Conservation (phyloP, 768 basidiomycete species). For the Bullera alba region DNA sequence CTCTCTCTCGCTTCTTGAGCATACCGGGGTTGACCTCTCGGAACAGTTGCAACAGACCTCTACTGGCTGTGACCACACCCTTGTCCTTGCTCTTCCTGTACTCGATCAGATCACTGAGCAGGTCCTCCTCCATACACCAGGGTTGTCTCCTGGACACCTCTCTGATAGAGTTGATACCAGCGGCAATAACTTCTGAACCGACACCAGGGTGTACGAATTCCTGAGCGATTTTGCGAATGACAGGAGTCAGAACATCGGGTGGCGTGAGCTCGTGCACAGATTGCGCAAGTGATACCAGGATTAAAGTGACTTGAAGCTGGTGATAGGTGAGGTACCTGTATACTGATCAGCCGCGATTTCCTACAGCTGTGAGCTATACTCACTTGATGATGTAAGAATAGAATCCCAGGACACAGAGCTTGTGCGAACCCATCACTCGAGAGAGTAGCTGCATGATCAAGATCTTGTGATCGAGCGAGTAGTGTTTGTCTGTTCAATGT, state of each 20-base stretch:
- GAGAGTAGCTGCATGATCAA: constrained; percentile 93
- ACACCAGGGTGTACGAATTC: constrained; percentile 98
- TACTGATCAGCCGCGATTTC: not conserved
- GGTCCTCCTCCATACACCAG: constrained; percentile 93
- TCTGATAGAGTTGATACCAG: constrained; percentile 90
- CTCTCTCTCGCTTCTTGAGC: constrained; percentile 73
- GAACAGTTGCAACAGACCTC: constrained; percentile 80
- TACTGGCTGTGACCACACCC: constrained; percentile 77
- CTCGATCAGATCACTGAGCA: constrained; percentile 84
- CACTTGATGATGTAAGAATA: constrained; percentile 82
- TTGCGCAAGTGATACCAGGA: constrained; percentile 88
- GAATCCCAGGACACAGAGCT: constrained; percentile 84
- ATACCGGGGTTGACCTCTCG: constrained; percentile 93
- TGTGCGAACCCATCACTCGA: constrained; percentile 86
- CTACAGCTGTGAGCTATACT: constrained; percentile 3
- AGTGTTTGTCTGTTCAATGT: constrained; percentile 68
- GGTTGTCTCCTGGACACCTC: constrained; percentile 93
- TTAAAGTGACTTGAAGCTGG: constrained; percentile 84
- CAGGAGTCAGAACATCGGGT: constrained; percentile 81
- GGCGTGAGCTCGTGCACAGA: constrained; percentile 92
- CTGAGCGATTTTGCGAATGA: constrained; percentile 80
- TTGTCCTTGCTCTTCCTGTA: constrained; percentile 95
- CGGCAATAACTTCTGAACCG: constrained; percentile 86
- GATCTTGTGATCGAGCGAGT: constrained; percentile 93
- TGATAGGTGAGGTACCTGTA: constrained; percentile 79